A percentile compares a stretch with the other conserved stretches of the same genome.
Evolutionary conservation across 1,284 basidiomycete species (phyloP).

Genomic region (Sporisorium graminicola): DNA sequence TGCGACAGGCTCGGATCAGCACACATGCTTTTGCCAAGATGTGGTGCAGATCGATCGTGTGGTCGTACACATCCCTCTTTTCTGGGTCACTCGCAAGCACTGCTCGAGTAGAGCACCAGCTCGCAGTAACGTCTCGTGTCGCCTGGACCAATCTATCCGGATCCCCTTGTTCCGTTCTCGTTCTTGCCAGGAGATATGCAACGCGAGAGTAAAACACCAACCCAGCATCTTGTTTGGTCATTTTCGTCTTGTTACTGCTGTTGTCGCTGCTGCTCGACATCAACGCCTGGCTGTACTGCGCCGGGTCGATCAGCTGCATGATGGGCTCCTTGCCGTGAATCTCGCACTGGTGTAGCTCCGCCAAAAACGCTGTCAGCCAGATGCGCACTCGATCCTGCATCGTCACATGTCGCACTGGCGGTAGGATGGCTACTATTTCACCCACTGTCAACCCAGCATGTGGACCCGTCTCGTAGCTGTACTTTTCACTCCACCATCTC

Average conservation of each 20-base stretch:
- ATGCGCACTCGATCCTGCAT: slow-evolving; percentile 38
- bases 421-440: slow-evolving; percentile 46
- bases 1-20: slow-evolving; percentile 11
- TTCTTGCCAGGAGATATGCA: slow-evolving; percentile 11
- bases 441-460: slow-evolving; percentile 37
- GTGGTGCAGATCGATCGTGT: slow-evolving; percentile 23
- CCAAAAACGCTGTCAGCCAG: slow-evolving; percentile 30
- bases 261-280: neutral
- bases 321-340: slow-evolving; percentile 27
- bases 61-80: slow-evolving; percentile 20
- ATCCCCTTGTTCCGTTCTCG: neutral
- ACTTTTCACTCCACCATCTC: slow-evolving; percentile 44
- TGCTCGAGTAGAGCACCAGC: slow-evolving; percentile 14
- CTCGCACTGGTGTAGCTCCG: slow-evolving; percentile 40
- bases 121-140: slow-evolving; percentile 5
- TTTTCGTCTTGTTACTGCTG: neutral
- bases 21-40: slow-evolving; percentile 9
- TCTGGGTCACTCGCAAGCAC: slow-evolving; percentile 14
- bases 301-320: slow-evolving; percentile 26
- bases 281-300: slow-evolving; percentile 20
- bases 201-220: slow-evolving; percentile 22
- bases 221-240: slow-evolving; percentile 30
- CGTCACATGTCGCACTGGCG: slow-evolving; percentile 32
- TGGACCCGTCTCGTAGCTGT: slow-evolving; percentile 33
- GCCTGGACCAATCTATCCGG: neutral